Evolutionary conservation across 106 monocot species (phyloP).

Genomic region (Apostasia ramifera): DNA sequence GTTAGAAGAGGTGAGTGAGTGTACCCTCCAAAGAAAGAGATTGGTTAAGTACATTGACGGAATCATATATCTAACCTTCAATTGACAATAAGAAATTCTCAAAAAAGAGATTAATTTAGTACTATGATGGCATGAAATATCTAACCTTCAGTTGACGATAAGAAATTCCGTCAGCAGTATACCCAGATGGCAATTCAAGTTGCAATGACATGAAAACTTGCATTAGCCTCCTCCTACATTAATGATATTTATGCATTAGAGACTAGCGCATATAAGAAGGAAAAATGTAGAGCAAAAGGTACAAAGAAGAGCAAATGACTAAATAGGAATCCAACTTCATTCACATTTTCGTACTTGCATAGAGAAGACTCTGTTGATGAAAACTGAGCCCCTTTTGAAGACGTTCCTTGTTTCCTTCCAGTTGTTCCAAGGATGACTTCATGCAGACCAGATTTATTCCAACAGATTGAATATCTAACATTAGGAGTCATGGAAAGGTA

Average conservation of each 20-base stretch:
- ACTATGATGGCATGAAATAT: not conserved
- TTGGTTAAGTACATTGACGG: too few relatives aligned
- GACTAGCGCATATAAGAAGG: not conserved
- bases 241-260: constrained; percentile 6
- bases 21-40: too few relatives aligned
- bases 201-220: constrained; percentile 50
- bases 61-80: too few relatives aligned
- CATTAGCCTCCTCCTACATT: constrained; percentile 63
- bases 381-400: constrained; percentile 62
- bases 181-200: constrained; percentile 10
- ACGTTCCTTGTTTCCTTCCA: constrained; percentile 93
- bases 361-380: constrained; percentile 78
- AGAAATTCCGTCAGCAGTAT: constrained; percentile 22
- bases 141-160: constrained; percentile 73
- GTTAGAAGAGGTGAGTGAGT: too few relatives aligned
- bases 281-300: not conserved
- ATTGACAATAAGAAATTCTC: too few relatives aligned
- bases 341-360: constrained; percentile 57
- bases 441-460: constrained; percentile 84
- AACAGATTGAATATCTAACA: constrained; percentile 84
- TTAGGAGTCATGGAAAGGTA: not conserved
- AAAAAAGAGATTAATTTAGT: too few relatives aligned
- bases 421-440: constrained; percentile 91
- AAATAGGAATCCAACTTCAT: constrained; percentile 1
- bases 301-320: not conserved